Percentiles rank a stretch among this genome's conserved stretches.
Evolutionary conservation across 768 basidiomycete species (phyloP).

Genomic region (Asterophora lycoperdoides): DNA sequence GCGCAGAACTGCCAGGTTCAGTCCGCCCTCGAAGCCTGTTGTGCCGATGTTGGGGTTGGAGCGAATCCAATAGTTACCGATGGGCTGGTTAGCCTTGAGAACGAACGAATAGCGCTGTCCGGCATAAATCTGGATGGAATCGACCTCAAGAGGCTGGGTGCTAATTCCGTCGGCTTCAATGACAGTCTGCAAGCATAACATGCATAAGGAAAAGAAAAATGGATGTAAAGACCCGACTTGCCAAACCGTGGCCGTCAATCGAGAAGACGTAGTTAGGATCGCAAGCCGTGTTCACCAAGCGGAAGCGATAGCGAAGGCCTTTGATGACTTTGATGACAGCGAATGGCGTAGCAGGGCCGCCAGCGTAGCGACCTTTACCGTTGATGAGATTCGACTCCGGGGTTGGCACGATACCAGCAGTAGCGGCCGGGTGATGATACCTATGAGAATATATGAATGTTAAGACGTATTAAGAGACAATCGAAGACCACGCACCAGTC

Average conservation of each 20-base stretch:
- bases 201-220: conserved; percentile 3
- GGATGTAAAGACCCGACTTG: conserved; percentile 15
- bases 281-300: conserved; percentile 49
- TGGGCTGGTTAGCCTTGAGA: conserved; percentile 33
- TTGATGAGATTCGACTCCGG: conserved; percentile 48
- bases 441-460: conserved; percentile 13
- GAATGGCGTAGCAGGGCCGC: conserved; percentile 36
- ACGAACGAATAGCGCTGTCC: conserved; percentile 34
- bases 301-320: conserved; percentile 48
- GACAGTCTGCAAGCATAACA: conserved; percentile 23
- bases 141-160: conserved; percentile 29
- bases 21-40: conserved; percentile 29
- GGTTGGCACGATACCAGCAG: conserved; percentile 15
- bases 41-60: conserved; percentile 23
- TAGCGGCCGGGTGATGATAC: conserved; percentile 32
- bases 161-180: conserved; percentile 39
- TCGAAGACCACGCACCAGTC: background rate
- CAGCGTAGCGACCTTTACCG: conserved; percentile 42
- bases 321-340: conserved; percentile 40
- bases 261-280: conserved; percentile 41
- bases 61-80: conserved; percentile 40
- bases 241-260: conserved; percentile 36
- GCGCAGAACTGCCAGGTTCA: conserved; percentile 52
- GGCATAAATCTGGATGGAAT: conserved; percentile 38
- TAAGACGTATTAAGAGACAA: background rate